Evolutionary conservation across 2,329 filamentous ascomycete genomes (phyloP), one percentile per base, ranked within the genome.

Genomic region (Exophiala sideris): DNA sequence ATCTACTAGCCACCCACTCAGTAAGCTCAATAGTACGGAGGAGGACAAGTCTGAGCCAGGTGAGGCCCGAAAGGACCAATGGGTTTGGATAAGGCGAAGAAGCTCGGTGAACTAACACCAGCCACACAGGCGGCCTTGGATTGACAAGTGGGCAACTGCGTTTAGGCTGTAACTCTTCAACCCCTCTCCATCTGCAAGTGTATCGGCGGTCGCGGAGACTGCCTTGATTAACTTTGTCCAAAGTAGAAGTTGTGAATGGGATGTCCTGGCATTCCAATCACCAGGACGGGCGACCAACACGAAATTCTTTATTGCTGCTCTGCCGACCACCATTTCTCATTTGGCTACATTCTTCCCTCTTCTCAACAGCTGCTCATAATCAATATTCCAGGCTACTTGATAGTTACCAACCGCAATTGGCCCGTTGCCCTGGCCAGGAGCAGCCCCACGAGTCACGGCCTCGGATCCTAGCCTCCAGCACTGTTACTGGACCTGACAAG

Each of bases 391-490:
- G 16, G 18, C 38, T 49, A 12, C n/a, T 45, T 46, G 21, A 41
- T 52, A 52, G 48, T 49, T 36, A 54, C 49, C 40, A 53, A 42
- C 45, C 48, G 48, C 42, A 38, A 52, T 58, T 33, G 45, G 39
- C 52, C 52, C 42, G 52, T 54, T 50, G 54, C 52, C 52, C 52
- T 56, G 52, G 52, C 46, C 46, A 48, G 45, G 33, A 39, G 38
- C 45, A 42, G 53, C 57, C 56, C 57, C 57, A 59, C 57, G 57
- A 57, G 47, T 54, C 48, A 52, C 47, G 48, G 46, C 42, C 49
- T 45, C 51, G 48, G 50, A 58, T 54, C 55, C 56, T 34, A 52
- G 48, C 24, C 24, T 29, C 24, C 7, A 29, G 24, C 2, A 29
- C 24, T 29, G 24, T 40, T 48, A 48, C n/a, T 42, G 36, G 21